Evolutionary conservation across 345 rosid species (phyloP), one percentile per base, ranked within the genome.

Genomic region (Sisymbrium altissimum): DNA sequence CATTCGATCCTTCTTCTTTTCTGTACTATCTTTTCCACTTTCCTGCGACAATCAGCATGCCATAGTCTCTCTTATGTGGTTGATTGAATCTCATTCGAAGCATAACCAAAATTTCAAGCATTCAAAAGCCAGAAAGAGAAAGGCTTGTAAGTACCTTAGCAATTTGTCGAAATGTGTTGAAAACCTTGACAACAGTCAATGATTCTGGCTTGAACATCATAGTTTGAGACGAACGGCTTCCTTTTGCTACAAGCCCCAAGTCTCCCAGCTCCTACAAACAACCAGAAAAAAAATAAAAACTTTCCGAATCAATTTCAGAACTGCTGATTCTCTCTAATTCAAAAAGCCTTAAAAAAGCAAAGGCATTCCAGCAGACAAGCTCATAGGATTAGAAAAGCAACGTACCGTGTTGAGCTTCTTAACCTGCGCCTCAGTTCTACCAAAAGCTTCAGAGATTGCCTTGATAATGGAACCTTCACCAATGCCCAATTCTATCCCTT

Each of bases 1-100:
- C 84, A 95, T 92, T 52, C 83, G 93, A 69, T 90, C 88, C 87
- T 85, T 92, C 82, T 95, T 95, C 89, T 86, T 92, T 64, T 90
- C 97, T 70, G 88, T 91, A 79, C 98, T 95, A 76, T 86, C 97
- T 86, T 92, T 93, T 81, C 99, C 98, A 29, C 86, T 83, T 74
- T 95, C 97, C 99, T 95, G 63, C 41, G 9, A 58, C 76, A 55
- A 67, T 64, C 10, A 76, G 52, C 40, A 79, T 44, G 53, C 43
- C 71, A 78, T 27, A 41, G 39, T 40, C 65, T 68, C 29, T 60
- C 19, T 38, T 45, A 15, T 7, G 8, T 53, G 9, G 29, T 36
- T 33, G 27, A 62, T 11, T 62, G 36, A 64, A 69, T 48, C 63
- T 58, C 58, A 43, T 13, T 18, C 41, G 50, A 60, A 38, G 2